phyloP scores from a whole-genome alignment of 1,284 basidiomycete species.

The Ceratobasidium sp. region DNA sequence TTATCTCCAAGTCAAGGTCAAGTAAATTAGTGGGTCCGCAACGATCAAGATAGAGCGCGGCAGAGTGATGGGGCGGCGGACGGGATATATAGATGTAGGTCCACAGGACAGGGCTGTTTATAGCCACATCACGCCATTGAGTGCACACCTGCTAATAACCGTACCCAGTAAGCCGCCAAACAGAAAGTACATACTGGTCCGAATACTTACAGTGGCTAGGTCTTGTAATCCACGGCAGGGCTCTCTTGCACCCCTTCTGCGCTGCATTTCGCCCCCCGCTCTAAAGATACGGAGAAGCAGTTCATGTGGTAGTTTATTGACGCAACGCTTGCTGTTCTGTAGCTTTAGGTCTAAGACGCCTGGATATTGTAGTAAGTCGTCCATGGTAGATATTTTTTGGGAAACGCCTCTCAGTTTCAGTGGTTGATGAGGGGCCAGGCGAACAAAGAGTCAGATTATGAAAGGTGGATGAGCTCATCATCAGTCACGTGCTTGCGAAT shows the following conservation, averaged over 20 bases:
- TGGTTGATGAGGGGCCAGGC: no score
- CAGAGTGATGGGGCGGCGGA: neutral
- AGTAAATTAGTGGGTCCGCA: neutral
- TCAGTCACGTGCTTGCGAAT: no score
- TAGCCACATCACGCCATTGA: conserved; percentile 27
- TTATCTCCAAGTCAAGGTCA: conserved; percentile 18
- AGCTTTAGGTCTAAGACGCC: neutral
- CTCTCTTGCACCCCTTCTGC: neutral
- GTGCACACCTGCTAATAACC: conserved; percentile 19
- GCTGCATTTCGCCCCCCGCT: neutral
- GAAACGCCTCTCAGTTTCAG: no score
- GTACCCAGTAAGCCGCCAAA: no score
- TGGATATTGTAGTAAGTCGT: no score
- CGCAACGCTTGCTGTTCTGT: neutral
- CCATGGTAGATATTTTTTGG: no score
- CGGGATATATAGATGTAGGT: conserved; percentile 30
- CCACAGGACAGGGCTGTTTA: conserved; percentile 25
- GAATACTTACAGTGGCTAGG: neutral
- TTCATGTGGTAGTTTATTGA: conserved; percentile 31
- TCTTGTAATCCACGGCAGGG: conserved; percentile 11
- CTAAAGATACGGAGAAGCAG: conserved; percentile 11
- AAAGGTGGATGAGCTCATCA: no score
- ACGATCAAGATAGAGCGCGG: neutral
- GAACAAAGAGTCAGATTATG: no score
- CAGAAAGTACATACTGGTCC: no score